Conservation (phyloP, 2,329 filamentous ascomycete species). For the Laburnicola sp. region DNA sequence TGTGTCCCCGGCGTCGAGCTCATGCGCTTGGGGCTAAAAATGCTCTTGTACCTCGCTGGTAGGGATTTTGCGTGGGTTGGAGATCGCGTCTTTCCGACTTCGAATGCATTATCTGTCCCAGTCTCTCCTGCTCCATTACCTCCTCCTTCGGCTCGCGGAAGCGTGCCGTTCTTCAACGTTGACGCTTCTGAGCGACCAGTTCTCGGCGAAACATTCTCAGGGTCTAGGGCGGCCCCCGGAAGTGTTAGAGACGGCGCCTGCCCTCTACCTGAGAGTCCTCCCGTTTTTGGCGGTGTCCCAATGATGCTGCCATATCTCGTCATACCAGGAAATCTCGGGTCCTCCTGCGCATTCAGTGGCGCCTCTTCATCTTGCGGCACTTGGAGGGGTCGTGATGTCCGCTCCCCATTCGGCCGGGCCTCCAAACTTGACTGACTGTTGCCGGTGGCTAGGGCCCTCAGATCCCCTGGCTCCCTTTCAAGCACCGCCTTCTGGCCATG, state of each 20-base stretch:
- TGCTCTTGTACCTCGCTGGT: conserved; percentile 38
- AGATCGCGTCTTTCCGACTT: conserved; percentile 48
- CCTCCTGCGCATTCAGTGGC: conserved; percentile 27
- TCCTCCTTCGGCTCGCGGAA: conserved; percentile 21
- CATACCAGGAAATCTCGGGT: conserved; percentile 31
- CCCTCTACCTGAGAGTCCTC: conserved; percentile 20
- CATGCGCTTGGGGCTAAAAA: conserved; percentile 47
- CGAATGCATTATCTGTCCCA: conserved; percentile 46
- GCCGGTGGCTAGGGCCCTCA: conserved; percentile 29
- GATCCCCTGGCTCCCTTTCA: conserved; percentile 26
- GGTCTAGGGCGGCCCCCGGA: conserved; percentile 63
- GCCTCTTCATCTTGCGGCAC: conserved; percentile 36
- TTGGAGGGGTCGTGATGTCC: conserved; percentile 9
- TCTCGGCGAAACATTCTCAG: conserved; percentile 31
- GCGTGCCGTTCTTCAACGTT: conserved; percentile 13
- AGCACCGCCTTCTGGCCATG: conserved; percentile 21
- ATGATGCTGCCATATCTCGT: conserved; percentile 67
- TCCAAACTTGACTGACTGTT: conserved; percentile 28
- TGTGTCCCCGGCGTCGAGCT: conserved; percentile 43
- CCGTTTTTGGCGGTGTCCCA: conserved; percentile 50
- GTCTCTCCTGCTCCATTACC: background rate
- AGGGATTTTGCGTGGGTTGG: conserved; percentile 37
- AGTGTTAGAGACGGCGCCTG: conserved; percentile 58
- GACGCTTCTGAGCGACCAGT: conserved; percentile 20
- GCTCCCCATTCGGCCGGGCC: conserved; percentile 18